These are phyloP conservation scores for Debaryomyces castellii DNA, from an alignment of 805 yeast genomes.

Conservation along the genomic window DNA sequence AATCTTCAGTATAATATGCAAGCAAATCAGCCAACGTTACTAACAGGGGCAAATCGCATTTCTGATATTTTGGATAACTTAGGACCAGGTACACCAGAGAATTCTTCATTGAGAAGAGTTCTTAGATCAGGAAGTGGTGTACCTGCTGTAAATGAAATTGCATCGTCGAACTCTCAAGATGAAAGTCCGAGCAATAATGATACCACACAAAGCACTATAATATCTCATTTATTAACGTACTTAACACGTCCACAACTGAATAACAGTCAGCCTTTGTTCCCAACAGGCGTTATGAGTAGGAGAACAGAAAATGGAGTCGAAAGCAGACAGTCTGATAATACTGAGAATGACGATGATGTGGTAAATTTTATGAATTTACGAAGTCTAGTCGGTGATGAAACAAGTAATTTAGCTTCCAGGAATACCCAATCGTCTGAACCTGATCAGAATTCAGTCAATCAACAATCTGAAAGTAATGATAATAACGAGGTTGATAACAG, in stretches of 20 bases:
- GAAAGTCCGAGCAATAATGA: neutral
- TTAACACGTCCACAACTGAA: conserved; percentile 14
- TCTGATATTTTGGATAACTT: conserved; percentile 4
- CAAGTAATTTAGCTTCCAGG: conserved; percentile 1
- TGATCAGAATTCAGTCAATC: neutral
- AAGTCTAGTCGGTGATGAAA: conserved; percentile 19
- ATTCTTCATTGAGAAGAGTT: conserved; percentile 6
- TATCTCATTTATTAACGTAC: conserved; percentile 20
- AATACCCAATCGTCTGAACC: neutral
- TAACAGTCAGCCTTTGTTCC: conserved; percentile 28
- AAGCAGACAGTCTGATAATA: conserved; percentile 23
- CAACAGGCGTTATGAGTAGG: conserved; percentile 50
- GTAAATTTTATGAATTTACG: conserved; percentile 28
- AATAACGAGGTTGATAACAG: conserved; percentile 3
- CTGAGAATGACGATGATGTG: conserved; percentile 12
- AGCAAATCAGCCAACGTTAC: neutral
- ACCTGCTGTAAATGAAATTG: neutral
- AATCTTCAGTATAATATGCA: conserved; percentile 1
- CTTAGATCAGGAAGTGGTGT: conserved; percentile 11
- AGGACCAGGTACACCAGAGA: neutral
- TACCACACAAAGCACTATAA: conserved; percentile 6
- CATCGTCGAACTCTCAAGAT: neutral
- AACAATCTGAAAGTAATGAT: conserved; percentile 1
- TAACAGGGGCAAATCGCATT: neutral
- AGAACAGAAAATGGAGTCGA: conserved; percentile 45